Base-by-base conservation (phyloP, 2,329 filamentous ascomycete genomes). In the Penicillium sp. region DNA sequence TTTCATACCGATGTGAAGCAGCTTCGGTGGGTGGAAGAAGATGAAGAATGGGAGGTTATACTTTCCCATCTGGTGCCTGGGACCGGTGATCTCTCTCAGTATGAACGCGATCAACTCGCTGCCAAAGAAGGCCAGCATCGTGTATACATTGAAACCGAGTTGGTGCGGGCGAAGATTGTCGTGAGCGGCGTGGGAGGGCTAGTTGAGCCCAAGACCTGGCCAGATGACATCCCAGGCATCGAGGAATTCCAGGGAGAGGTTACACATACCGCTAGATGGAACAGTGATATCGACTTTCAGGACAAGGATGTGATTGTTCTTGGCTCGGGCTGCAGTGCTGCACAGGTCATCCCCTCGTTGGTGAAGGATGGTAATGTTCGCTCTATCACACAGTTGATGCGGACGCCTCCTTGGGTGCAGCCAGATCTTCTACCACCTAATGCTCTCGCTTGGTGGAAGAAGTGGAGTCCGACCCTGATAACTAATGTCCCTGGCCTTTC, bases 341-440 rank as follows among this genome's bases (percentile, higher is more conserved):
- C 80, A 14, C 83, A 86, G 59, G 76, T 85, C 23, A 77, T 86
- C 7, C 82, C 83, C 1, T 64, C 72, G 35, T 70, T 85, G 6
- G 75, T 75, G 41, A 73, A 74, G 22, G 75, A 77, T 9, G 76
- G 75, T 58, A 78, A 77, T 22, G 81, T 79, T 29, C 84, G 80
- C 63, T 80, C 79, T 6, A 78, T 85, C n/a, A 84, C 82, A 1
- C 83, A 86, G 59, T 59, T 86, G 6, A 83, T 85, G 80, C 73
- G 82, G 15, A 80, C 80, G 14, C 81, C 82, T 11, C 83, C 83
- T 1, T 85, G 82, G 82, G 78, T 84, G 1, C 73, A 78, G 4
- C 77, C 80, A 2, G 69, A 72, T 44, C 9, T 66, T 1, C 46
- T 68, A 4, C 68, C 76, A 9, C 77, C 77, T 0, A 63, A 70